Evolutionary conservation across 768 basidiomycete species (phyloP).

Genomic region (Suillus sp.): DNA sequence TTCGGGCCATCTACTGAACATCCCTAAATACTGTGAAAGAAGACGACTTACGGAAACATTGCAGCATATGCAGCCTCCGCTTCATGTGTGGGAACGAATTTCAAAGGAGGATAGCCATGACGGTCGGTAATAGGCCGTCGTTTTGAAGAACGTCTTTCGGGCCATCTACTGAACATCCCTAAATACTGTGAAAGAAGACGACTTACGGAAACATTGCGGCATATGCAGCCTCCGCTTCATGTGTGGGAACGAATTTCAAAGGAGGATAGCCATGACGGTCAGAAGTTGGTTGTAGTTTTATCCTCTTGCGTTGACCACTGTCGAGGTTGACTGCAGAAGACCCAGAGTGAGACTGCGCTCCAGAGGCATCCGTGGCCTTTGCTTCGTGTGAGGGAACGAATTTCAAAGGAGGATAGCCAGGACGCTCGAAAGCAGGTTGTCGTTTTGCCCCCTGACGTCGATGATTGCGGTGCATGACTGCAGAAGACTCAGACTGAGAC

Average conservation of each 20-base stretch:
- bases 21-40: not conserved
- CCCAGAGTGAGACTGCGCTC: not conserved
- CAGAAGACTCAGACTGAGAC: not conserved
- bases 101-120: conserved; percentile 20
- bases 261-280: conserved; percentile 17
- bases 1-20: not conserved
- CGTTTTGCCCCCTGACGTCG: not conserved
- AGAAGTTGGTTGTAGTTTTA: not conserved
- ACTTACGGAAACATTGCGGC: conserved; percentile 21
- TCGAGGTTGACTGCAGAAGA: not conserved
- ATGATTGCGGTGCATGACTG: not conserved
- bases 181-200: not conserved
- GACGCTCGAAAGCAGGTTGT: not conserved
- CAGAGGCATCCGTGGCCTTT: conserved; percentile 27
- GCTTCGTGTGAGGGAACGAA: conserved; percentile 33
- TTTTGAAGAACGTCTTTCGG: not conserved
- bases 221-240: conserved; percentile 31
- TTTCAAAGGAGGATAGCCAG: conserved; percentile 20
- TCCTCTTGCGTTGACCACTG: not conserved
- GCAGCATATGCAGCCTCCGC: conserved; percentile 31
- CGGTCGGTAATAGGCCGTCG: not conserved
- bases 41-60: not conserved
- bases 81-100: conserved; percentile 27
- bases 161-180: not conserved
- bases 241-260: conserved; percentile 26